These are phyloP conservation scores for Aspergillus sp. DNA, from an alignment of 2,329 filamentous ascomycete genomes.

Conservation along the genomic window DNA sequence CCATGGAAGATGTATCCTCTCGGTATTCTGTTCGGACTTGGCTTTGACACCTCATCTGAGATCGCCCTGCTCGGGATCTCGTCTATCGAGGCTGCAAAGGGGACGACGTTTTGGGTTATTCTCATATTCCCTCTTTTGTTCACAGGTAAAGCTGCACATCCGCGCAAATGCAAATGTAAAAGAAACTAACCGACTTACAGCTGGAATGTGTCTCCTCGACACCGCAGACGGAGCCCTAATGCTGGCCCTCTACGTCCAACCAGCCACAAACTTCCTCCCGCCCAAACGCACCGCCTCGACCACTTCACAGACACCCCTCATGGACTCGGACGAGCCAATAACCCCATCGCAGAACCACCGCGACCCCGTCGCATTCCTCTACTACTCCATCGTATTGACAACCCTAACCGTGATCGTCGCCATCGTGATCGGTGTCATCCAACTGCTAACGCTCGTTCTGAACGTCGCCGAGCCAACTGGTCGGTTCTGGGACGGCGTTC, in stretches of 20 bases:
- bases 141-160: conserved; percentile 59
- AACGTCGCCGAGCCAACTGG: conserved; percentile 74
- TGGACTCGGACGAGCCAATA: conserved; percentile 17
- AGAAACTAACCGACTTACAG: conserved; percentile 40
- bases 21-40: conserved; percentile 83
- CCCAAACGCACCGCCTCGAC: conserved; percentile 22
- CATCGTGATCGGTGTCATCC: conserved; percentile 80
- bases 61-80: conserved; percentile 89
- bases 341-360: conserved; percentile 53
- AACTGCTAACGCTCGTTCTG: conserved; percentile 74
- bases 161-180: neutral
- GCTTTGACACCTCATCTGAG: conserved; percentile 94
- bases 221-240: conserved; percentile 91
- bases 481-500: conserved; percentile 87
- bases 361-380: conserved; percentile 85
- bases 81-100: conserved; percentile 78
- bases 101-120: conserved; percentile 91
- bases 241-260: conserved; percentile 82
- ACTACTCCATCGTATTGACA: conserved; percentile 88
- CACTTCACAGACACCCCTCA: conserved; percentile 18
- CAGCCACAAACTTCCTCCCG: conserved; percentile 41
- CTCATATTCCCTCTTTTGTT: conserved; percentile 88
- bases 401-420: conserved; percentile 80
- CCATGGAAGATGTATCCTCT: conserved; percentile 95
- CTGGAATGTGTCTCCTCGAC: conserved; percentile 93